phyloP scores from a whole-genome alignment of 2,329 filamentous ascomycete genomes.

The Colletotrichum endophyticum region DNA sequence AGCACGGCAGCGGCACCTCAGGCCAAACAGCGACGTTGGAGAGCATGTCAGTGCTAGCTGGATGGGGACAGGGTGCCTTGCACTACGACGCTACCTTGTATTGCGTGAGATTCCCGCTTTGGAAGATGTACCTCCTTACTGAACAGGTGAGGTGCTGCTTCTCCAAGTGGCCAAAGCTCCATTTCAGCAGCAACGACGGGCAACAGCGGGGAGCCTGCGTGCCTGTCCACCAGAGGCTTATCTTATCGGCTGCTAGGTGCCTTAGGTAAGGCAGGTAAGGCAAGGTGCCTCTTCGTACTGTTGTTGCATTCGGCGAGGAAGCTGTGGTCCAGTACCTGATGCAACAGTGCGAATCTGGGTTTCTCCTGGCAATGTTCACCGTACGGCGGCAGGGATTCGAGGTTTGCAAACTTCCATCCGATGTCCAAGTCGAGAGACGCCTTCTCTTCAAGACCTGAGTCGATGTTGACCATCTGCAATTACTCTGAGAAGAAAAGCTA shows the following conservation, averaged over 20 bases:
- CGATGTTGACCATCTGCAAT: not conserved
- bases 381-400: not conserved
- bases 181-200: not conserved
- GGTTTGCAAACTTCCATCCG: not conserved
- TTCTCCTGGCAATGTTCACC: not conserved
- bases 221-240: not conserved
- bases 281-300: not conserved
- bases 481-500: not conserved
- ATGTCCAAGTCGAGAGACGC: not conserved
- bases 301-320: conserved; percentile 12
- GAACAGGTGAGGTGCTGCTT: too few species aligned
- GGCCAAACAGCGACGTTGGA: not conserved
- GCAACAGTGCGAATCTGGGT: conserved; percentile 3
- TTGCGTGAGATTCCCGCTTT: not conserved
- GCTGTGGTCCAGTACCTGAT: not conserved
- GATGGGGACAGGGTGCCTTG: not conserved
- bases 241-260: not conserved
- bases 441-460: not conserved
- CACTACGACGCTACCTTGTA: not conserved
- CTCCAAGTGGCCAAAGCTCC: not conserved
- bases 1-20: not conserved
- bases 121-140: not conserved
- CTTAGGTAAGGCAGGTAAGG: not conserved
- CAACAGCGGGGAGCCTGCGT: not conserved
- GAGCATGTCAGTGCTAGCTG: conserved; percentile 1